Base-by-base conservation (phyloP, 2,329 filamentous ascomycete genomes). In the Talaromyces sp. region DNA sequence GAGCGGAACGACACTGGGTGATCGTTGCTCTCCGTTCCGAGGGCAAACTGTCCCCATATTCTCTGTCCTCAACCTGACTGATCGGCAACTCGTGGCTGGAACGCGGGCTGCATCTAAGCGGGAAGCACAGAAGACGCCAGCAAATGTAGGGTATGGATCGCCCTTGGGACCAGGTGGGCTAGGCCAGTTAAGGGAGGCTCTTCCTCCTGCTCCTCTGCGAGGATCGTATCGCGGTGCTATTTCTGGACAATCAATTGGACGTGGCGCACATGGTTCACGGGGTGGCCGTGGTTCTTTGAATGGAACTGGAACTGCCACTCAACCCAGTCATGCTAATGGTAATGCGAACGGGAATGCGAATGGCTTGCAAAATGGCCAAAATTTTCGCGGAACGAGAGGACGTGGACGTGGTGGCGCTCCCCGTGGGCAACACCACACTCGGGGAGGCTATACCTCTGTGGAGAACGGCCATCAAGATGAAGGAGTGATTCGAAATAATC, bases 1-100 rank as follows among this genome's bases (percentile, higher is more conserved):
- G 92, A 96, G 91, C 69, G 94, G 94, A 62, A 97, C 92, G 1
- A 94, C 89, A 0, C 81, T 99, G 15, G 89, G 90, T 60, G 91
- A 92, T 58, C 87, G 94, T 60, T 96, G 93, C 70, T 91, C 91
- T 25, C 86, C 90, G 37, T 99, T 99, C 84, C 86, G 93, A 36
- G 94, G 94, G 54, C 92, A 94, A 71, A 97, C 94, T 0, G 91
- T 99, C 3, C 85, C 91, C 1, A 84, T 88, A 6, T 88, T 89
- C n/a, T 89, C 89, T 0, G 91, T 97, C 2, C 81, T 99, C 35
- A 99, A 99, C 75, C 79, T 96, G 58, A 87, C 87, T 1, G 81
- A 92, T 68, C 87, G 84, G 65, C 94, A 99, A 75, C 82, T 96
- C 19, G 79, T 96, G 41, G 87, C 84, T 28, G 69, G 63, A 51